Conservation (phyloP, 306 rosid genomes). For the Dryas alaskensis region DNA sequence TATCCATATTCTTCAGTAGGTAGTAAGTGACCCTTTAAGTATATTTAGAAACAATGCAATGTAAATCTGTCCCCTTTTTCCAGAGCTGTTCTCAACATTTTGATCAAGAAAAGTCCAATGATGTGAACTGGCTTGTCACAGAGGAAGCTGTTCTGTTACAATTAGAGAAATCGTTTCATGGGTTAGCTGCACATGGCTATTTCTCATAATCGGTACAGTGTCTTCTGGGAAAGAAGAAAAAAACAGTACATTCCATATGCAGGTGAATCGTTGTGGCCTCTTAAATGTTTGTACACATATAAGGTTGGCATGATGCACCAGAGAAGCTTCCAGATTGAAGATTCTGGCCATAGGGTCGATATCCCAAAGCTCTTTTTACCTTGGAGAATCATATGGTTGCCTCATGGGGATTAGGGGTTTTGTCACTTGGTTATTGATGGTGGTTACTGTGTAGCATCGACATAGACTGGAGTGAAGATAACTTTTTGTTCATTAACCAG, state of each 20-base stretch:
- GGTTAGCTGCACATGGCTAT: constrained; percentile 21
- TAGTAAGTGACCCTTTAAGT: not conserved
- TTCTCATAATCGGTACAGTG: constrained; percentile 27
- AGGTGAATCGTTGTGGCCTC: not conserved
- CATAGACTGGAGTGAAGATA: not conserved
- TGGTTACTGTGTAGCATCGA: not conserved
- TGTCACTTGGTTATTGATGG: not conserved
- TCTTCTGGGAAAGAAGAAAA: not conserved
- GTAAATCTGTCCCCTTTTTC: constrained; percentile 9
- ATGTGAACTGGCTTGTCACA: constrained; percentile 51
- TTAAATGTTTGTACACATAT: not conserved
- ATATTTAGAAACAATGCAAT: too few species aligned
- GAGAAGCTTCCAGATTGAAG: too few species aligned
- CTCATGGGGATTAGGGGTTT: not conserved
- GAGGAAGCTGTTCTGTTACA: constrained; percentile 72
- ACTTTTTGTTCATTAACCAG: too few species aligned
- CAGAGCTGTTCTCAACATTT: constrained; percentile 54
- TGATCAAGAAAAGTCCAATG: constrained; percentile 32
- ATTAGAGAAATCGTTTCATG: constrained; percentile 43
- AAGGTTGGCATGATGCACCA: too few species aligned
- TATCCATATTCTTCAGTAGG: not conserved
- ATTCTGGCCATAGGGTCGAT: too few species aligned
- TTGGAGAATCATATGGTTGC: too few species aligned
- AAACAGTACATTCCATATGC: constrained; percentile 3
- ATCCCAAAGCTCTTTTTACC: too few species aligned